Evolutionary conservation across 1,284 basidiomycete species (phyloP).

Genomic region (Rhodotorula sp.): DNA sequence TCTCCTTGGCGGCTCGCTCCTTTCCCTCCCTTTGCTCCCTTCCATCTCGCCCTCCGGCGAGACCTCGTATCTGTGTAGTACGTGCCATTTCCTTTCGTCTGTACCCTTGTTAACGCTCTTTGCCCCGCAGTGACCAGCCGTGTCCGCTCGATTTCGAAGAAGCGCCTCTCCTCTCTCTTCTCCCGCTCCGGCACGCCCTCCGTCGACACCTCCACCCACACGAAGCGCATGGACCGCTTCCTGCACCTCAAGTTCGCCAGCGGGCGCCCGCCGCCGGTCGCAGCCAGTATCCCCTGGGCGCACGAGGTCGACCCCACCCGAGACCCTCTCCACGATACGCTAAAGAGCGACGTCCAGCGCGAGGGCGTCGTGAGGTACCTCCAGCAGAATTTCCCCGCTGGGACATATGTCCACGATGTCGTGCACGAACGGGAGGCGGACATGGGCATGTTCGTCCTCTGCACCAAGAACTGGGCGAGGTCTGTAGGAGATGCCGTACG

Average conservation of each 20-base stretch:
- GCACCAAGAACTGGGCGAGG: slow-evolving; percentile 28
- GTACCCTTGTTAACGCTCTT: not conserved
- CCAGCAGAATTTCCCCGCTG: slow-evolving; percentile 30
- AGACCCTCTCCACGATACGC: slow-evolving; percentile 19
- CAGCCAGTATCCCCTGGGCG: slow-evolving; percentile 5
- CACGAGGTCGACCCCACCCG: slow-evolving; percentile 20
- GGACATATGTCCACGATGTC: slow-evolving; percentile 22
- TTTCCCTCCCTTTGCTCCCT: not conserved
- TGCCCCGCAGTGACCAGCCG: not conserved
- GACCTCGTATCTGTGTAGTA: not conserved
- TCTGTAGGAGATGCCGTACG: slow-evolving; percentile 27
- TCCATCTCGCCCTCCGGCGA: not conserved
- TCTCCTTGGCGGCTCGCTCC: not conserved
- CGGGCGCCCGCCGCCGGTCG: slow-evolving; percentile 21
- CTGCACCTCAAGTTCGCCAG: slow-evolving; percentile 33
- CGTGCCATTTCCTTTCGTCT: not conserved
- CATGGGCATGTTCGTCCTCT: slow-evolving; percentile 20
- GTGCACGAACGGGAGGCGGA: slow-evolving; percentile 25
- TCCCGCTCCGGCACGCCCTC: slow-evolving; percentile 15
- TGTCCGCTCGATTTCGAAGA: slow-evolving; percentile 16
- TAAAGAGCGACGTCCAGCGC: slow-evolving; percentile 32
- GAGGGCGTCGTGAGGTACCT: slow-evolving; percentile 32
- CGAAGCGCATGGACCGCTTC: slow-evolving; percentile 6
- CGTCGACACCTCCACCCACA: too few species aligned
- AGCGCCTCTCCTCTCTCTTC: slow-evolving; percentile 24